These are phyloP conservation scores for Mimosa bimucronata DNA, from an alignment of 306 rosid species.

Conservation along the genomic window DNA sequence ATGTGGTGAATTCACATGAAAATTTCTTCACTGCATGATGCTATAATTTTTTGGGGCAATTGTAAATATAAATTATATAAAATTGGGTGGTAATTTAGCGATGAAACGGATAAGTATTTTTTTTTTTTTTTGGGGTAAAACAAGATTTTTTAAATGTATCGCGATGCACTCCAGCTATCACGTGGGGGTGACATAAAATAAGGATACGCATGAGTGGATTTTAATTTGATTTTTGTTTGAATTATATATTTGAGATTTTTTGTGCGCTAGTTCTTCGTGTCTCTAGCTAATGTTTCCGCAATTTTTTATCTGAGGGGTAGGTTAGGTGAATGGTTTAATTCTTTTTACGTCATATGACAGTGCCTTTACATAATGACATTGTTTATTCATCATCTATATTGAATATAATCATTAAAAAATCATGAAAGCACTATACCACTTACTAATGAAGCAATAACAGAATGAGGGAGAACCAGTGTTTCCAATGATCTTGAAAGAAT, in stretches of 20 bases:
- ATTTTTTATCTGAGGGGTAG: conserved; percentile 46
- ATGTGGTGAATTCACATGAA: too few relatives aligned
- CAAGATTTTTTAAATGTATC: not conserved
- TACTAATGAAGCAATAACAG: conserved; percentile 5
- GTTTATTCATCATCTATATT: conserved; percentile 49
- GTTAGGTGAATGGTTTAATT: conserved; percentile 49
- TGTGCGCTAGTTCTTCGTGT: conserved; percentile 24
- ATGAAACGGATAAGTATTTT: too few relatives aligned
- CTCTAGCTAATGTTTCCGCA: conserved; percentile 14
- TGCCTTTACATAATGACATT: conserved; percentile 46
- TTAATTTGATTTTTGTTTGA: conserved; percentile 23
- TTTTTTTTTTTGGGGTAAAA: too few relatives aligned
- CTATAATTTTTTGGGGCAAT: too few relatives aligned
- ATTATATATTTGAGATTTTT: conserved; percentile 33
- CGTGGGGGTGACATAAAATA: conserved; percentile 41
- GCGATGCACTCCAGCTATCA: conserved; percentile 36
- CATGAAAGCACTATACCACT: conserved; percentile 2
- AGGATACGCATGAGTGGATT: not conserved
- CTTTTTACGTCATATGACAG: conserved; percentile 46
- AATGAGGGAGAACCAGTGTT: conserved; percentile 28
- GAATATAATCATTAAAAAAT: conserved; percentile 37
- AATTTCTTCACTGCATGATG: too few relatives aligned
- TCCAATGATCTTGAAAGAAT: conserved; percentile 37
- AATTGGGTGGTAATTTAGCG: too few relatives aligned
- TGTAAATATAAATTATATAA: too few relatives aligned